Percentiles rank a stretch among this genome's conserved stretches.
Evolutionary conservation across 2,329 filamentous ascomycete genomes (phyloP).

Genomic region (Proliferodiscus dingleyae): DNA sequence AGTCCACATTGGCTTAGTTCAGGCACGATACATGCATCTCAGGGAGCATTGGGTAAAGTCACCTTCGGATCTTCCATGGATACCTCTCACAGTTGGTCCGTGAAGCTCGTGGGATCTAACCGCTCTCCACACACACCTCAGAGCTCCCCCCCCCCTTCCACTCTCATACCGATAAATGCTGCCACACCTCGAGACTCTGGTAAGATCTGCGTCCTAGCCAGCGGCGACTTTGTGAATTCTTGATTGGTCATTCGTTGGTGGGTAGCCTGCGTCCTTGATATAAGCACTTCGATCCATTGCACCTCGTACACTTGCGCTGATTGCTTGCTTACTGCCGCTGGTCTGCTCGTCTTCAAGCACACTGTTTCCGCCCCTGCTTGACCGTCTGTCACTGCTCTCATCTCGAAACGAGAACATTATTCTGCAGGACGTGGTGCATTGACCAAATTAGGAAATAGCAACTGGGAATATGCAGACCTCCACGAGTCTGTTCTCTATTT

Average conservation of each 20-base stretch:
- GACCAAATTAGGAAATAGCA: constrained; percentile 6
- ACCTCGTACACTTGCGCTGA: neutral
- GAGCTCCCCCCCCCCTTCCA: neutral
- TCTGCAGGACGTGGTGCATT: neutral
- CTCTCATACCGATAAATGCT: constrained; percentile 13
- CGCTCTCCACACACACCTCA: constrained; percentile 11
- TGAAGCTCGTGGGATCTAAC: constrained; percentile 7
- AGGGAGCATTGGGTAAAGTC: constrained; percentile 5
- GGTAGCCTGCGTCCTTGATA: constrained; percentile 1
- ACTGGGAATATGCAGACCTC: constrained; percentile 10
- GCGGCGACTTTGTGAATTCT: constrained; percentile 11
- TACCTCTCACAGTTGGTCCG: constrained; percentile 1
- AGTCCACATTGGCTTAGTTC: constrained; percentile 9
- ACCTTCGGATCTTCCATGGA: constrained; percentile 7
- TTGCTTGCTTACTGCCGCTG: too few species aligned
- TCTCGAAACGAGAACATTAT: constrained; percentile 4
- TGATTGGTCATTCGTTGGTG: constrained; percentile 12
- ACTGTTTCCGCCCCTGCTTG: too few species aligned
- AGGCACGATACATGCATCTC: constrained; percentile 15
- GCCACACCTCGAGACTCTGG: constrained; percentile 13
- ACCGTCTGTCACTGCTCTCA: constrained; percentile 8
- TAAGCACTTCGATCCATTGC: too few species aligned
- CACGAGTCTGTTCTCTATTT: constrained; percentile 4
- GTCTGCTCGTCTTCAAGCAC: too few species aligned
- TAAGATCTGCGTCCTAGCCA: constrained; percentile 13